Percentiles rank a stretch among this genome's conserved stretches.
These are phyloP conservation scores for Cruciata laevipes DNA, from an alignment of 257 asterid genomes.

Conservation along the genomic window DNA sequence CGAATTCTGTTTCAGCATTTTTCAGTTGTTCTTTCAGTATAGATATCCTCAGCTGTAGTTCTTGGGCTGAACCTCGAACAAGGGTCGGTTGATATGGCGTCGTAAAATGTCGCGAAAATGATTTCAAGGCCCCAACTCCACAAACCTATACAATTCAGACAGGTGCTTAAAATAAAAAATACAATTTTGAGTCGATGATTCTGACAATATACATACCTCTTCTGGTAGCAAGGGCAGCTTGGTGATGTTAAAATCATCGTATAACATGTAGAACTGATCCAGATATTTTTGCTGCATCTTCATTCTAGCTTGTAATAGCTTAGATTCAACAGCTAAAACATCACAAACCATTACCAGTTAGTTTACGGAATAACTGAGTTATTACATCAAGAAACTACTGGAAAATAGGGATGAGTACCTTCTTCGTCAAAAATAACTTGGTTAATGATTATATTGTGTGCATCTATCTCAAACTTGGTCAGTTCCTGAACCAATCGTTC, in stretches of 20 bases:
- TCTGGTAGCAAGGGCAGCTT: slow-evolving; percentile 92
- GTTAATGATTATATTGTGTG: slow-evolving; percentile 89
- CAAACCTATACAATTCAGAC: slow-evolving; percentile 48
- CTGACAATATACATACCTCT: slow-evolving; percentile 47
- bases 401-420: slow-evolving; percentile 33
- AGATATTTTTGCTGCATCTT: slow-evolving; percentile 87
- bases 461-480: slow-evolving; percentile 88
- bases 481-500: slow-evolving; percentile 96
- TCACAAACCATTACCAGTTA: background rate
- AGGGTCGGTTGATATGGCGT: slow-evolving; percentile 62
- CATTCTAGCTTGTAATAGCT: slow-evolving; percentile 86
- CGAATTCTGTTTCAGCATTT: slow-evolving; percentile 66
- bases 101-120: slow-evolving; percentile 52
- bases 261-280: slow-evolving; percentile 88
- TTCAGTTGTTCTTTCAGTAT: slow-evolving; percentile 49
- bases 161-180: background rate
- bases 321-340: slow-evolving; percentile 61
- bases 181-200: background rate
- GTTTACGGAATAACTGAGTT: background rate
- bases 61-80: slow-evolving; percentile 54
- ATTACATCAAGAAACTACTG: background rate
- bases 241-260: slow-evolving; percentile 82
- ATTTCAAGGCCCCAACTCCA: slow-evolving; percentile 73
- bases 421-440: slow-evolving; percentile 93
- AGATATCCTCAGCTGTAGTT: slow-evolving; percentile 54